Evolutionary conservation across 306 rosid genomes (phyloP), one percentile per base, ranked within the genome.

Genomic region (Parietaria judaica): DNA sequence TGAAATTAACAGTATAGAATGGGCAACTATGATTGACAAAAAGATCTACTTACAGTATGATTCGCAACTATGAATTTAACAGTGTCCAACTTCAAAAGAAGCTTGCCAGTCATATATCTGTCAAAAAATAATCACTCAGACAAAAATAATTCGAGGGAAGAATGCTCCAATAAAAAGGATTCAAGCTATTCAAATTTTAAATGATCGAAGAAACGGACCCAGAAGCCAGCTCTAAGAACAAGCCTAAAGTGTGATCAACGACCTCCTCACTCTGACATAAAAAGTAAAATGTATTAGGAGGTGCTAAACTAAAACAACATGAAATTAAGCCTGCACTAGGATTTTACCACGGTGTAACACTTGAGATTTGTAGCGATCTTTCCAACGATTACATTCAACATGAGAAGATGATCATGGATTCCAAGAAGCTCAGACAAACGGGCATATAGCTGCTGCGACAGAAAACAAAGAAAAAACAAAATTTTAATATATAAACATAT

Each of bases 81-180:
- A 34, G 95, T 79, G 56, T 91, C 98, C 80, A 91, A 80, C 83
- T 91, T 91, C 89, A 91, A 69, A 75, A 91, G 96, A 58, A 88
- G 86, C 85, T 91, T 91, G 60, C 98, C 98, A 35, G 95, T 91
- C 98, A 91, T 91, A 77, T 85, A 91, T 50, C 98, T 90, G 91
- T 57, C 51, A 63, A 56, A 36, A 48, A 13, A 59, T 46, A 11
- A 7, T 38, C 38, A 8, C 37, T 37, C 11, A 59, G 52, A 43
- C 56, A 41, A 14, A 10, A n/a, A 7, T 23, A 10, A 6, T 17
- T 54, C 14, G 6, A 65, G 14, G 34, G 51, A 48, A 52, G 65
- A 54, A 36, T 14, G 49, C 52, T 69, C 63, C 49, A 51, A 49
- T 63, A 67, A 37, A 66, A 63, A 53, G 54, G 56, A 51, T 71